phyloP scores from a whole-genome alignment of 371 early-diverging fungal species.

The Actinomortierella ambigua region DNA sequence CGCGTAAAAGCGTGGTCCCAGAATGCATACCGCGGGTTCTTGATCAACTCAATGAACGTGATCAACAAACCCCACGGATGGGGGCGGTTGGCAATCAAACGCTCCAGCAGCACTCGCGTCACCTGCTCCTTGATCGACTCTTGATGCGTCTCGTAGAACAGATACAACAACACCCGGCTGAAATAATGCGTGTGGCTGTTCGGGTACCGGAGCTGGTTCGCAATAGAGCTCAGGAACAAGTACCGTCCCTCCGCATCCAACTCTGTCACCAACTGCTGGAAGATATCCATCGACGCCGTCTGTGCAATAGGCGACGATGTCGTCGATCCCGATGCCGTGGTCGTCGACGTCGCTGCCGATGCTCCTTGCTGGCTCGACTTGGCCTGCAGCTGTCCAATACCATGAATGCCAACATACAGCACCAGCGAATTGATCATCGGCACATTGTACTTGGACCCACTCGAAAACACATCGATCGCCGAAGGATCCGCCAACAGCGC shows the following conservation, averaged over 20 bases:
- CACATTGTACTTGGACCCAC: constrained; percentile 72
- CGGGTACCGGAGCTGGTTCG: constrained; percentile 97
- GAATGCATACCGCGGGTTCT: constrained; percentile 90
- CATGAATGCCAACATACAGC: constrained; percentile 84
- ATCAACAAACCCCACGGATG: constrained; percentile 98
- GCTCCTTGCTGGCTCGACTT: constrained; percentile 23
- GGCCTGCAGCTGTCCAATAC: constrained; percentile 65
- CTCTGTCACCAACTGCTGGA: constrained; percentile 76
- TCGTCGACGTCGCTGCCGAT: constrained; percentile 7
- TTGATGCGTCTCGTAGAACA: constrained; percentile 84
- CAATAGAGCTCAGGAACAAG: constrained; percentile 87
- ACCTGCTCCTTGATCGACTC: constrained; percentile 94
- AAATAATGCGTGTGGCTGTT: constrained; percentile 97
- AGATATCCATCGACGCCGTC: constrained; percentile 84
- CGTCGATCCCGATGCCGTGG: constrained; percentile 2
- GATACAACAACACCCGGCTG: constrained; percentile 81
- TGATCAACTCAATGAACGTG: constrained; percentile 95
- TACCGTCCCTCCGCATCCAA: constrained; percentile 92
- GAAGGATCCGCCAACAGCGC: constrained; percentile 47
- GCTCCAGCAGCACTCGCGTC: constrained; percentile 92
- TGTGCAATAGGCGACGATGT: constrained; percentile 62
- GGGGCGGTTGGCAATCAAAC: constrained; percentile 94
- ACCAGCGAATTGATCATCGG: constrained; percentile 88
- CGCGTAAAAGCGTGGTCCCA: constrained; percentile 84
- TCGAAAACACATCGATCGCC: constrained; percentile 34